Percentiles rank a stretch among this genome's conserved stretches.
These are phyloP conservation scores for Sclerotinia spermophila DNA, from an alignment of 2,329 filamentous ascomycete genomes.

Conservation along the genomic window DNA sequence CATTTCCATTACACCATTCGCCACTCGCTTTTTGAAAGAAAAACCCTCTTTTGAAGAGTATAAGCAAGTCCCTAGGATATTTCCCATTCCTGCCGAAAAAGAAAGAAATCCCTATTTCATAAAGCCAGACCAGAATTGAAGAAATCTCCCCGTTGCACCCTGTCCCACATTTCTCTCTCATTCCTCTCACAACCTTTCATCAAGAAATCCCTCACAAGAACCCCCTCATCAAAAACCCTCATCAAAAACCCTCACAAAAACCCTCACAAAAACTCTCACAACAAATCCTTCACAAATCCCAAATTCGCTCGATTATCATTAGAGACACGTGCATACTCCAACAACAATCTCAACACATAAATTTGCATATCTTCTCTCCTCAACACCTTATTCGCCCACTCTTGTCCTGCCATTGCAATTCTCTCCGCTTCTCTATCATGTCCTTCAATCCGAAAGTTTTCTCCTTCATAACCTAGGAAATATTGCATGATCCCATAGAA, in stretches of 20 bases:
- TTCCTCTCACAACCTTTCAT: background rate
- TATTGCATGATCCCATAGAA: slow-evolving; percentile 73
- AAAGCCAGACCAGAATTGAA: background rate
- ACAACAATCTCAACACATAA: slow-evolving; percentile 60
- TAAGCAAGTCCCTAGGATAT: background rate
- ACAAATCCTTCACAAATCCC: slow-evolving; percentile 36
- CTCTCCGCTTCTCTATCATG: slow-evolving; percentile 55
- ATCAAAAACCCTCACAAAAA: slow-evolving; percentile 35
- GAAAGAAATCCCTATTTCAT: background rate
- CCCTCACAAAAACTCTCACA: slow-evolving; percentile 10
- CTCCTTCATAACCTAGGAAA: slow-evolving; percentile 61
- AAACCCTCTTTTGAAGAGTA: background rate
- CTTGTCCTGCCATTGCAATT: slow-evolving; percentile 63
- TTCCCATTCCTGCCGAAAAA: background rate
- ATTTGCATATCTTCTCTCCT: slow-evolving; percentile 65
- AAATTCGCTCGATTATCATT: slow-evolving; percentile 38
- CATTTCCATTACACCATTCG: slow-evolving; percentile 3
- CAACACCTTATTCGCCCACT: slow-evolving; percentile 70
- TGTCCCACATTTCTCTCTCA: background rate
- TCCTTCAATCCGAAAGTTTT: slow-evolving; percentile 30
- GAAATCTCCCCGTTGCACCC: background rate
- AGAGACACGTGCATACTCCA: slow-evolving; percentile 53
- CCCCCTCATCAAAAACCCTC: background rate
- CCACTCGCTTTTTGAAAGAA: background rate
- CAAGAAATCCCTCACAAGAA: slow-evolving; percentile 33